Evolutionary conservation across 208 protist genomes (phyloP), one percentile per base, ranked within the genome.

Genomic region (Eutreptiella sp.): DNA sequence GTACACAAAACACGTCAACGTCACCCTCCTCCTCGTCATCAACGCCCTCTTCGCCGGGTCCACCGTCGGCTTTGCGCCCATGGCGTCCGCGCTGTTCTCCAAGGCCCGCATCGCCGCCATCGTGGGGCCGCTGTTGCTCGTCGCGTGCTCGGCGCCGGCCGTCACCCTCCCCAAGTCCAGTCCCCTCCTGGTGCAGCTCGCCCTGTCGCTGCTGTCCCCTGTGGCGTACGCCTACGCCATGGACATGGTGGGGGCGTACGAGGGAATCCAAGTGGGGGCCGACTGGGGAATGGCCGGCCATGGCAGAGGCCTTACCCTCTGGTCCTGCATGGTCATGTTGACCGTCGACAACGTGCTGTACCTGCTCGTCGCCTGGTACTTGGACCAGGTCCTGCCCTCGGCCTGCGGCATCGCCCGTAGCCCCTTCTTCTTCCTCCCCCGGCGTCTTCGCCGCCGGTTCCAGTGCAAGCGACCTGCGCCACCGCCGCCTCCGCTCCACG

Each of bases 1-100:
- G 47, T 86, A 85, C 61, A 67, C 87, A 41, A 38, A 47, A 29
- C 61, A 67, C 39, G 75, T 81, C 38, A 55, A 76, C 66, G 81
- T 70, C 46, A 66, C 76, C 35, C 48, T 90, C 34, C 59, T 90
- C 29, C 55, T 90, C 52, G 59, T 81, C 33, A 28, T 87, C 31
- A 81, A 87, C 69, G 83, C 83, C 48, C 77, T 70, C 46, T 87
- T 86, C 43, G 60, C 78, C 66, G 73, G 83, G 48, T 77, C 81
- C 58, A 82, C 75, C 58, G 80, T 68, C 4, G 79, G 76, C n/a
- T 50, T 90, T 11, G 71, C 67, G 52, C 64, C 87, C 33, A 71
- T 87, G 32, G 53, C 87, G 53, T 83, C 69, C 63, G 74, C 78
- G 16, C 57, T 90, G 35, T 90, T 87, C 67, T 76, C 66, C 27